Percentiles rank a stretch among this genome's conserved stretches.
Evolutionary conservation across 2,329 filamentous ascomycete species (phyloP).

Genomic region (Stagonosporopsis chrysanthemi): DNA sequence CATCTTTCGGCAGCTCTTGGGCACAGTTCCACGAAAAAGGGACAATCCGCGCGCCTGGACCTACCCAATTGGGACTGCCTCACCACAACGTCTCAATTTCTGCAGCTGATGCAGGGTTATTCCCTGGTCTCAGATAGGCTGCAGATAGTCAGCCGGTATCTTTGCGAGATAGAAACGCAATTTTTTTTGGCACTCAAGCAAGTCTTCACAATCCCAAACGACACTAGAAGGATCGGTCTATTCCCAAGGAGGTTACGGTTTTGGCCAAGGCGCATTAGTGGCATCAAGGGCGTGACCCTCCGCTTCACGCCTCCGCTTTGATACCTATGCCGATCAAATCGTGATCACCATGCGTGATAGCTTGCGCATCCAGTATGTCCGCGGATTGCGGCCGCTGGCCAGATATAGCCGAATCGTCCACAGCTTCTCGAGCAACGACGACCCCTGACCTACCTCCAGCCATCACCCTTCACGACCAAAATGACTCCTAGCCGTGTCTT

Average conservation of each 20-base stretch:
- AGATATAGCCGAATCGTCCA: constrained; percentile 1
- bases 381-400: constrained; percentile 1
- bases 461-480: not conserved
- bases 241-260: constrained; percentile 2
- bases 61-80: constrained; percentile 4
- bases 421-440: not conserved
- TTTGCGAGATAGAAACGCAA: not conserved
- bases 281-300: not conserved
- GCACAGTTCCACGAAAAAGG: not conserved
- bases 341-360: not conserved
- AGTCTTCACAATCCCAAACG: not conserved
- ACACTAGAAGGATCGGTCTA: not conserved
- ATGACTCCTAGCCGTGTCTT: constrained; percentile 16
- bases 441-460: not conserved
- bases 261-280: constrained; percentile 1
- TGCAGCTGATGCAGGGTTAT: not conserved
- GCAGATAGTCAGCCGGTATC: not conserved
- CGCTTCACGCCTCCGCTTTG: not conserved
- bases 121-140: not conserved
- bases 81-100: not conserved
- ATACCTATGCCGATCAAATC: not conserved
- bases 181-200: not conserved
- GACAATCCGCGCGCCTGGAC: constrained; percentile 9
- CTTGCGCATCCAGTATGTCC: not conserved
- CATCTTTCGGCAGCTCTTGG: not conserved